Evolutionary conservation across 345 rosid genomes (phyloP).

Genomic region (Populus deltoides): DNA sequence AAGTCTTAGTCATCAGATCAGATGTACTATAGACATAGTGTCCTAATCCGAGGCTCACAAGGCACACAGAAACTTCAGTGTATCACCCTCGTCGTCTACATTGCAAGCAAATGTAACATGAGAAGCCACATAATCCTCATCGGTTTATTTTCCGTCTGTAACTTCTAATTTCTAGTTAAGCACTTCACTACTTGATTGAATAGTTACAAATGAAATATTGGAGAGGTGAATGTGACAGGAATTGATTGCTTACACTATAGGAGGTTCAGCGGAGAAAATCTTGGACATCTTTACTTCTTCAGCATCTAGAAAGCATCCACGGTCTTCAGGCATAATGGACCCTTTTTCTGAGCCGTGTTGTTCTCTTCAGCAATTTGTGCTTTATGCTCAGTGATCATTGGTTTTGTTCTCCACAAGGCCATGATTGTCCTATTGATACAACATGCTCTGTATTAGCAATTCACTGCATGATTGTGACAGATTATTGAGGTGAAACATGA

Average conservation of each 20-base stretch:
- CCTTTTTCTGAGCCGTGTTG: conserved; percentile 38
- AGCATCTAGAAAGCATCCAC: conserved; percentile 24
- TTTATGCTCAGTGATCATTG: conserved; percentile 49
- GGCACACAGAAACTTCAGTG: no score
- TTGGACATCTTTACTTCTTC: conserved; percentile 53
- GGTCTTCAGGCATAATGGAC: conserved; percentile 35
- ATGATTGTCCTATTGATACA: conserved; percentile 53
- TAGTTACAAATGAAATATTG: neutral
- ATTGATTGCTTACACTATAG: conserved; percentile 44
- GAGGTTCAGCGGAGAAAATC: conserved; percentile 55
- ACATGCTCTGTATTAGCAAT: no score
- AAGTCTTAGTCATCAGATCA: neutral
- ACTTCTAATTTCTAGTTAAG: neutral
- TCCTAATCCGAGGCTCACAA: neutral
- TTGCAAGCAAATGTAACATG: neutral
- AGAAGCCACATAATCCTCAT: neutral
- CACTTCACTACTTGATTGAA: neutral
- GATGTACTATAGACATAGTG: neutral
- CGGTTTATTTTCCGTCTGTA: neutral
- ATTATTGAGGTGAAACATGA: no score
- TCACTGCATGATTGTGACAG: no score
- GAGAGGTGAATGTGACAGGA: neutral
- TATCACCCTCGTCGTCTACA: neutral
- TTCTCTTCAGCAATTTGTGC: conserved; percentile 50
- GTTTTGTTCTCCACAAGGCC: conserved; percentile 85